Percentiles rank a stretch among this genome's conserved stretches.
phyloP scores from a whole-genome alignment of 495 filamentous ascomycete species.

The Rhypophila decipiens region DNA sequence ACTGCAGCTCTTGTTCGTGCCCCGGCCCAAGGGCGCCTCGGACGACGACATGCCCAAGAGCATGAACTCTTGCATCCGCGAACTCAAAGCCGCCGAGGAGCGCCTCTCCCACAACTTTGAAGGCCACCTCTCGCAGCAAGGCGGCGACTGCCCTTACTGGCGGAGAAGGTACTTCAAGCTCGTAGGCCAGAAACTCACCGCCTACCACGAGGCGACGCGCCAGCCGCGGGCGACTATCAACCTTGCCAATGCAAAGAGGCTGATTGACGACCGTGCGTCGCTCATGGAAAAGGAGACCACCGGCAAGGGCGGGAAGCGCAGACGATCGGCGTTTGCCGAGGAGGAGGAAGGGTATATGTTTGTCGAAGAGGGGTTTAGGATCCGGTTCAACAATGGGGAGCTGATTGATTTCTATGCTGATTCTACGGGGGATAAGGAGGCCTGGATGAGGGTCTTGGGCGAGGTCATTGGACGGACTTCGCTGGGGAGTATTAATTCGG shows the following conservation, averaged over 20 bases:
- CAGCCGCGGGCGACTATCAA: conserved; percentile 97
- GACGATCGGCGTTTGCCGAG: conserved; percentile 92
- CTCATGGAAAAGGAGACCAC: conserved; percentile 73
- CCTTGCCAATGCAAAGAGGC: conserved; percentile 82
- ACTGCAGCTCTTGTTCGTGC: conserved; percentile 88
- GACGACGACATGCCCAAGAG: conserved; percentile 98
- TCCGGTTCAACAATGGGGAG: conserved; percentile 96
- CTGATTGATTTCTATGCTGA: conserved; percentile 99
- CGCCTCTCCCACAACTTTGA: conserved; percentile 68
- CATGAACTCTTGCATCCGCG: conserved; percentile 89
- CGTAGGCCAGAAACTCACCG: conserved; percentile 81
- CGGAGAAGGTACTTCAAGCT: conserved; percentile 96
- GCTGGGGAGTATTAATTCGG: conserved; percentile 27
- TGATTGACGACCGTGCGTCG: conserved; percentile 87
- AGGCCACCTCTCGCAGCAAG: conserved; percentile 89
- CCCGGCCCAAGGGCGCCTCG: conserved; percentile 78
- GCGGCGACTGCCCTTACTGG: conserved; percentile 98
- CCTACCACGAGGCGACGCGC: conserved; percentile 90
- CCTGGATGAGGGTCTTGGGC: conserved; percentile 87
- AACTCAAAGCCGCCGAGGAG: conserved; percentile 82
- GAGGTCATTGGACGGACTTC: conserved; percentile 79
- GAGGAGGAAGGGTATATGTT: conserved; percentile 99
- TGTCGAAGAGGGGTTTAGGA: conserved; percentile 96
- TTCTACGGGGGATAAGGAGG: conserved; percentile 73
- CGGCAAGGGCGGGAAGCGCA: conserved; percentile 66